phyloP scores from a whole-genome alignment of 2,329 filamentous ascomycete species.

The Fusarium albidum region DNA sequence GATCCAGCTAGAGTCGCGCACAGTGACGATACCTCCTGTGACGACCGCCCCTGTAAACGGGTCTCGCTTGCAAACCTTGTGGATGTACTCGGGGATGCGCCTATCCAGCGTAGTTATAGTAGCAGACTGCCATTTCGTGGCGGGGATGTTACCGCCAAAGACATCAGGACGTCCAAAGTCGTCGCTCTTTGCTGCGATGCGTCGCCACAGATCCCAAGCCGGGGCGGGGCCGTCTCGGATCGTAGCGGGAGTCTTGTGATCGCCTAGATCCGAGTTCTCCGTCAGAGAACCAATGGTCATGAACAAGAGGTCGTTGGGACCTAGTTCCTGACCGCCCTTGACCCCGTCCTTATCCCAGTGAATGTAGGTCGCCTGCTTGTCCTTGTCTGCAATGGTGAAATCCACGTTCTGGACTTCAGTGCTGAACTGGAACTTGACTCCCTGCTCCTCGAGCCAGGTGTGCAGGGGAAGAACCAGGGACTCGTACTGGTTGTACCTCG shows the following conservation, averaged over 20 bases:
- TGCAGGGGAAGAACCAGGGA: conserved; percentile 19
- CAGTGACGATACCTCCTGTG: conserved; percentile 46
- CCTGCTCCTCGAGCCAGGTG: conserved; percentile 23
- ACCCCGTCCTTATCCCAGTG: conserved; percentile 10
- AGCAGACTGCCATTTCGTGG: conserved; percentile 50
- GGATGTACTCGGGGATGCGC: conserved; percentile 26
- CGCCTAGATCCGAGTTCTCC: conserved; percentile 18
- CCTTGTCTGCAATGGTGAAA: conserved; percentile 6
- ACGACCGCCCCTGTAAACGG: conserved; percentile 45
- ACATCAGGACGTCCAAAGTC: conserved; percentile 22
- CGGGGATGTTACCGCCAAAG: conserved; percentile 15
- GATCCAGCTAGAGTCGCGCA: conserved; percentile 19
- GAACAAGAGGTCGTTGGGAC: conserved; percentile 12
- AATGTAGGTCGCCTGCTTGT: conserved; percentile 18
- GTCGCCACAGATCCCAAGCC: conserved; percentile 24
- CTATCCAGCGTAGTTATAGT: conserved; percentile 49
- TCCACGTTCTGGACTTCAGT: conserved; percentile 21
- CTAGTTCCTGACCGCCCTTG: conserved; percentile 11
- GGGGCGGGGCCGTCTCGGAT: conserved; percentile 15
- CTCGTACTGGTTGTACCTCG: conserved; percentile 26
- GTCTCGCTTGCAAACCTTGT: conserved; percentile 32
- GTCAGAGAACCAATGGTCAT: conserved; percentile 24
- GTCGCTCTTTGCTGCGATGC: conserved; percentile 15
- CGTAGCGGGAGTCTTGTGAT: conserved; percentile 12
- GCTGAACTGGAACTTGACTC: conserved; percentile 19